Percentiles rank a stretch among this genome's conserved stretches.
These are phyloP conservation scores for Apocynum venetum DNA, from an alignment of 257 asterid genomes.

Conservation along the genomic window DNA sequence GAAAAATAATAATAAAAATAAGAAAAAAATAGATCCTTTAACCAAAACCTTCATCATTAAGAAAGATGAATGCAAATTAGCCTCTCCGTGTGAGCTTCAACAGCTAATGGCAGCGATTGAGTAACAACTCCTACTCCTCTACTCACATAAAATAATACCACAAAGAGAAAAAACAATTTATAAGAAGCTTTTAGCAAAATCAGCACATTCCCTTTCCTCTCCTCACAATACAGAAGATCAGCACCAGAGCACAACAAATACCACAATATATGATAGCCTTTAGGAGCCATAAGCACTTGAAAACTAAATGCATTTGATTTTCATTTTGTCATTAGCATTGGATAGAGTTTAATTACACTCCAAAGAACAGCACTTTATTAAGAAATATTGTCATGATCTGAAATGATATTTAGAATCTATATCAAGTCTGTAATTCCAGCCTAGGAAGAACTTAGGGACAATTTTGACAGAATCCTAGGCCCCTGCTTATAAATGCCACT, in stretches of 20 bases:
- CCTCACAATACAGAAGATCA: not conserved
- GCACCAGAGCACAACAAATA: not conserved
- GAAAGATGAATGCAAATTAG: not conserved
- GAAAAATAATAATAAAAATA: not conserved
- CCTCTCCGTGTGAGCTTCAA: not conserved
- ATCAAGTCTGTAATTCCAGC: not conserved
- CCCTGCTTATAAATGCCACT: constrained; percentile 7
- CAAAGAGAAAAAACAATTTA: not conserved
- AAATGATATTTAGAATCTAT: not conserved
- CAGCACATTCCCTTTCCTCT: not conserved
- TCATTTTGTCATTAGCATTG: not conserved
- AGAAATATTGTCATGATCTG: not conserved
- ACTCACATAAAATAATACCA: not conserved
- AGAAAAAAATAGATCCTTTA: not conserved
- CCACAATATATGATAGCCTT: not conserved
- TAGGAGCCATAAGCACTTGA: not conserved
- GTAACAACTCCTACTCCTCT: not conserved
- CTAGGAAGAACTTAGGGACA: not conserved
- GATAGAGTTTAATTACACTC: not conserved
- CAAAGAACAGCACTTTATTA: not conserved
- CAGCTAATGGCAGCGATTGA: not conserved
- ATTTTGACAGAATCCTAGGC: not conserved
- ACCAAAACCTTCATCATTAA: not conserved
- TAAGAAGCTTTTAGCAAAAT: not conserved
- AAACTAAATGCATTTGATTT: not conserved